Conservation (phyloP, 2,329 filamentous ascomycete genomes). For the Lachnellula suecica region DNA sequence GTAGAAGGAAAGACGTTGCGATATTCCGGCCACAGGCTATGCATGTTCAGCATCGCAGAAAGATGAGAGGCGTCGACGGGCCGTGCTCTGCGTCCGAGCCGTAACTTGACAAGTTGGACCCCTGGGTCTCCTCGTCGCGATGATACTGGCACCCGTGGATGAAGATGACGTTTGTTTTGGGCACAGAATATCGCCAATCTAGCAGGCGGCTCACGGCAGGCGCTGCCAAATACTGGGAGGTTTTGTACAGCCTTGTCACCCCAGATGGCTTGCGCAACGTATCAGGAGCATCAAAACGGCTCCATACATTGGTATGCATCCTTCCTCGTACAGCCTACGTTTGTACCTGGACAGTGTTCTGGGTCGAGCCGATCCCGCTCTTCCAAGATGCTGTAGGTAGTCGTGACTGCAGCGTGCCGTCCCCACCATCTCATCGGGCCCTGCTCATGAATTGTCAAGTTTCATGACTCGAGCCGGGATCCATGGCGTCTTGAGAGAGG, state of each 20-base stretch:
- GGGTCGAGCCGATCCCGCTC: background rate
- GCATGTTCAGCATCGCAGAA: too few species aligned
- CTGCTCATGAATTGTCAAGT: conserved; percentile 17
- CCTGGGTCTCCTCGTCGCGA: too few species aligned
- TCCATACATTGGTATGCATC: background rate
- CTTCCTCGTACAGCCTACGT: background rate
- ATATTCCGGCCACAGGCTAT: background rate
- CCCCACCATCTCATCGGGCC: conserved; percentile 10
- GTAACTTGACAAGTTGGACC: too few species aligned
- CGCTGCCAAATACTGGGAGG: background rate
- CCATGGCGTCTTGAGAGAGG: conserved; percentile 7
- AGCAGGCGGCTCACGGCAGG: background rate
- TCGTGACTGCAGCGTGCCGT: conserved; percentile 12
- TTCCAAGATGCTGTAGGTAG: conserved; percentile 5
- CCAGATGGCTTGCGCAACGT: background rate
- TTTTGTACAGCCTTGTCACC: too few species aligned
- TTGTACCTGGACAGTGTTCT: background rate
- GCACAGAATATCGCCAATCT: conserved; percentile 3
- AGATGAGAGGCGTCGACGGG: too few species aligned
- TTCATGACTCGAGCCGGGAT: conserved; percentile 18
- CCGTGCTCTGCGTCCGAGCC: too few species aligned
- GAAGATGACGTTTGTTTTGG: background rate
- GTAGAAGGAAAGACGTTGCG: background rate
- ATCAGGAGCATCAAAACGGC: background rate
- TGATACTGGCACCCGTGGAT: background rate